A percentile compares a stretch with the other conserved stretches of the same genome.
Conservation (phyloP, 2,329 filamentous ascomycete species). For the Fusarium newnesense region DNA sequence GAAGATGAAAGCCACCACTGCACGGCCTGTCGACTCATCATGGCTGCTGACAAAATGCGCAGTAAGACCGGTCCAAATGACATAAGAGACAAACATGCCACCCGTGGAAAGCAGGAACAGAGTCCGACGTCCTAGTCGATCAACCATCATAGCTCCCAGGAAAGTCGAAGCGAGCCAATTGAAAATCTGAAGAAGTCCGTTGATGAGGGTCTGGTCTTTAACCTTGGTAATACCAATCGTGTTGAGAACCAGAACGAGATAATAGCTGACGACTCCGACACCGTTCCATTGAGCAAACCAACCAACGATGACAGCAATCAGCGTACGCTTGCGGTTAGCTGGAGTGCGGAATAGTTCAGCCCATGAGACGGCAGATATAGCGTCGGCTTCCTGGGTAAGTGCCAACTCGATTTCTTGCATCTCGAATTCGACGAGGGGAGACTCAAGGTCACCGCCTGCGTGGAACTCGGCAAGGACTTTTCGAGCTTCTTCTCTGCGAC, state of each 20-base stretch:
- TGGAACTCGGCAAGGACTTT: slow-evolving; percentile 53
- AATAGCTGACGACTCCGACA: slow-evolving; percentile 42
- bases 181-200: slow-evolving; percentile 48
- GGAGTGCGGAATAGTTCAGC: slow-evolving; percentile 54
- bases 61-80: slow-evolving; percentile 47
- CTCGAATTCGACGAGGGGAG: slow-evolving; percentile 54
- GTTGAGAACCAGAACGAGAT: slow-evolving; percentile 51
- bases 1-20: slow-evolving; percentile 52
- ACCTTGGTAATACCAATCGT: slow-evolving; percentile 52
- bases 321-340: slow-evolving; percentile 40
- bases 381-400: slow-evolving; percentile 46
- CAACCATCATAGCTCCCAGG: slow-evolving; percentile 52
- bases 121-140: slow-evolving; percentile 52
- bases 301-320: slow-evolving; percentile 32
- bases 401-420: slow-evolving; percentile 54
- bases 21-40: slow-evolving; percentile 35
- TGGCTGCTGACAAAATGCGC: slow-evolving; percentile 25
- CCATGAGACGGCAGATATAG: slow-evolving; percentile 48
- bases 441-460: slow-evolving; percentile 52
- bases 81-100: slow-evolving; percentile 50
- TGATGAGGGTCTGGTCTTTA: slow-evolving; percentile 47
- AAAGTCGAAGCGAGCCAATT: slow-evolving; percentile 52
- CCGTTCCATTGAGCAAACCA: slow-evolving; percentile 36
- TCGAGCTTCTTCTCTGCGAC: slow-evolving; percentile 48
- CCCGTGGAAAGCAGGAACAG: slow-evolving; percentile 51